phyloP scores from a whole-genome alignment of 2,329 filamentous ascomycete genomes.

The Exophiala phaeomuriformis region DNA sequence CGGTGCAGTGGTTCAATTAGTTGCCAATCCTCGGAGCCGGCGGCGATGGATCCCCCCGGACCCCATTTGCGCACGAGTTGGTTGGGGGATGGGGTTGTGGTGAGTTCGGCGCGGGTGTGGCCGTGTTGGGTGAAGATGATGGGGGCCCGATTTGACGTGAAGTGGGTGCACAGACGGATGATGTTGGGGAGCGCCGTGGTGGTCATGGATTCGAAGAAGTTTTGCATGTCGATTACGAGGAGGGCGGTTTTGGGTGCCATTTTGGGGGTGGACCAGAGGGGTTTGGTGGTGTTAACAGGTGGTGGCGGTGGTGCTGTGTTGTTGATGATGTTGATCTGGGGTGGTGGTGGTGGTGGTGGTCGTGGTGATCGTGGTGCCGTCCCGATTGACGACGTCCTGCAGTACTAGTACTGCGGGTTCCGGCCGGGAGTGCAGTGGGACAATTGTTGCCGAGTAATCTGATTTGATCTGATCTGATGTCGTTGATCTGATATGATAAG shows the following conservation, averaged over 20 bases:
- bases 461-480: no score
- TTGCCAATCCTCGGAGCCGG: constrained; percentile 30
- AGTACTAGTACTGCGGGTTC: no score
- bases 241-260: constrained; percentile 31
- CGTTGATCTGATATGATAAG: no score
- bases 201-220: constrained; percentile 34
- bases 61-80: constrained; percentile 39
- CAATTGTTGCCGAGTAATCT: no score
- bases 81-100: constrained; percentile 28
- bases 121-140: constrained; percentile 39
- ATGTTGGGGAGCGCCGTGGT: constrained; percentile 33
- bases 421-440: no score
- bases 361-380: no score
- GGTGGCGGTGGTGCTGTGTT: no score
- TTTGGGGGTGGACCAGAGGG: constrained; percentile 1
- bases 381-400: no score
- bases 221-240: constrained; percentile 39
- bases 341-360: no score
- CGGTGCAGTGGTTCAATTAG: constrained; percentile 27
- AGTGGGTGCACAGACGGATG: constrained; percentile 29
- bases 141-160: constrained; percentile 27
- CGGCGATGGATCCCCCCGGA: constrained; percentile 30
- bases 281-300: no score
- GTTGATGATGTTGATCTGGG: no score
- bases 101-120: constrained; percentile 32